Evolutionary conservation across 352 stramenopile species (phyloP).

Genomic region (Globisporangium canariense): DNA sequence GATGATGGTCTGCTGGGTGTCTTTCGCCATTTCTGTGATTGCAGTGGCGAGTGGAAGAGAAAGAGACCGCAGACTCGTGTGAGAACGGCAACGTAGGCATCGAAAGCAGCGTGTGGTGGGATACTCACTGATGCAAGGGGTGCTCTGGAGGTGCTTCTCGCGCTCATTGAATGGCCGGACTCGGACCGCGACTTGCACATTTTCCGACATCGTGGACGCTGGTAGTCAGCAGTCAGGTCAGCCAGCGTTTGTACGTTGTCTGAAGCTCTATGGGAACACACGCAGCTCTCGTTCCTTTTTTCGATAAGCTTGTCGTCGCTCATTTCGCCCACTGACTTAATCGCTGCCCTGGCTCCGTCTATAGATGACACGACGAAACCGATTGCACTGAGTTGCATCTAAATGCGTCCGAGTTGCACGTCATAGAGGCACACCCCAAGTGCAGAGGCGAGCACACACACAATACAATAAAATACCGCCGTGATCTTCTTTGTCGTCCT

Average conservation of each 20-base stretch:
- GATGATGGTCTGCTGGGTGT: conserved; percentile 82
- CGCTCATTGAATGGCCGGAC: conserved; percentile 82
- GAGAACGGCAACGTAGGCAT: background rate
- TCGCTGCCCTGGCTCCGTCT: background rate
- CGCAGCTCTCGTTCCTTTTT: background rate
- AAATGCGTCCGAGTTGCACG: background rate
- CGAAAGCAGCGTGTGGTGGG: too few species aligned
- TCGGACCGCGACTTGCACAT: conserved; percentile 81
- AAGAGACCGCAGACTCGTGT: background rate
- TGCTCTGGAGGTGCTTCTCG: conserved; percentile 70
- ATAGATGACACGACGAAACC: conserved; percentile 4
- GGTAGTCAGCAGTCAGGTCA: background rate
- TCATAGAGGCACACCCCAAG: background rate
- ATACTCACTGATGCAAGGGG: conserved; percentile 59
- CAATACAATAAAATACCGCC: too few species aligned
- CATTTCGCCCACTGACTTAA: background rate
- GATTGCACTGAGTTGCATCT: conserved; percentile 3
- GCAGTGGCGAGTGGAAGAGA: too few species aligned
- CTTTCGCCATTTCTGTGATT: conserved; percentile 63
- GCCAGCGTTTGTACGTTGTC: too few species aligned
- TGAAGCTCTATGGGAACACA: background rate
- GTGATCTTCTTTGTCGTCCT: too few species aligned
- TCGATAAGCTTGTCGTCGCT: background rate
- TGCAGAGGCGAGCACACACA: too few species aligned
- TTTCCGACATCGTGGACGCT: conserved; percentile 60